These are phyloP conservation scores for Gracilaria vermiculophylla DNA, from an alignment of 23 red algal genomes.

Conservation along the genomic window DNA sequence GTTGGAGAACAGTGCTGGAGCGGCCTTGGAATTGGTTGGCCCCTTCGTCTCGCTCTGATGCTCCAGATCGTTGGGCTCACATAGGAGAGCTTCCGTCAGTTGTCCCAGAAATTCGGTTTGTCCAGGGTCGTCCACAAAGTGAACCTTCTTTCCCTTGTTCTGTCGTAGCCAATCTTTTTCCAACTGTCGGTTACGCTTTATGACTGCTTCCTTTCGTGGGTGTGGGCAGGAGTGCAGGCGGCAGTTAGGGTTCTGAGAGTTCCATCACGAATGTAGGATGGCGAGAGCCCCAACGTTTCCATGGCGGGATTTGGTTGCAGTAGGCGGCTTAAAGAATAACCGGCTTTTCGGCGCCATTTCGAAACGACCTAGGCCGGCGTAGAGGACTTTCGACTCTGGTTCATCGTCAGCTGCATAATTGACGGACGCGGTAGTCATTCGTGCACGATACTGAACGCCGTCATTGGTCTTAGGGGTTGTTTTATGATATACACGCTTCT, in stretches of 20 bases:
- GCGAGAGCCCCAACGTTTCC: background rate
- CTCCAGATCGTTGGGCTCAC: background rate
- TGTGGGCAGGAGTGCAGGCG: background rate
- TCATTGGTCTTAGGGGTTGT: background rate
- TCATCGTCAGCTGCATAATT: background rate
- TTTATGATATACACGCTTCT: background rate
- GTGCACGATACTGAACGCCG: background rate
- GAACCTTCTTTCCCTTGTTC: background rate
- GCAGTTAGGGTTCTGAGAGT: background rate
- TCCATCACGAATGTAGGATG: background rate
- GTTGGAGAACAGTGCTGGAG: too few relatives aligned
- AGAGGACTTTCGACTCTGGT: background rate
- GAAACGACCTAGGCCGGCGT: background rate
- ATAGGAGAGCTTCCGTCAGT: background rate
- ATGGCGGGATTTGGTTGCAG: background rate
- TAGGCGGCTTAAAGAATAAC: background rate
- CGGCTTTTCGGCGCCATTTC: background rate
- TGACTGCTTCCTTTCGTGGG: background rate
- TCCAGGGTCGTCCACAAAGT: background rate
- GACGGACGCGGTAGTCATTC: background rate
- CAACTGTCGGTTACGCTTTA: background rate
- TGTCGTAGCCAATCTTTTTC: background rate
- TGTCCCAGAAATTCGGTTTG: background rate
- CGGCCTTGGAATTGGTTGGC: too few relatives aligned
- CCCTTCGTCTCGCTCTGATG: too few relatives aligned